Percentiles rank a stretch among this genome's conserved stretches.
phyloP scores from a whole-genome alignment of 2,329 filamentous ascomycete species.

The Clarireedia homoeocarpa region DNA sequence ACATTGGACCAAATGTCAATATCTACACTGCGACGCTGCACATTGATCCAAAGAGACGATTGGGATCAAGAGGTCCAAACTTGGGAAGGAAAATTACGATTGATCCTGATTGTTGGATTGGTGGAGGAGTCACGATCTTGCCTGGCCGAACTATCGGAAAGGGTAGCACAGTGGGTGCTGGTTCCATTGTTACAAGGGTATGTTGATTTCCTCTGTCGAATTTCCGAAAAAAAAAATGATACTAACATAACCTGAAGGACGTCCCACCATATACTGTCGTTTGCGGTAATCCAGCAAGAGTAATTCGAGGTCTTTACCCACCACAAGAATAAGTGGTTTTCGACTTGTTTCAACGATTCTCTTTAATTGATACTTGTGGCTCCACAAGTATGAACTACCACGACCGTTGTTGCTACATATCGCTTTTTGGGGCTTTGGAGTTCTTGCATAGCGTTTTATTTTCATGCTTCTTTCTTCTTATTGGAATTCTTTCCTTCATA shows the following conservation, averaged over 20 bases:
- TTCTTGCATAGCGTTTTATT: too few species aligned
- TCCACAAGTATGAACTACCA: too few species aligned
- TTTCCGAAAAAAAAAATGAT: background rate
- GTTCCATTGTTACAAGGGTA: slow-evolving; percentile 47
- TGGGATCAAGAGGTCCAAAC: slow-evolving; percentile 66
- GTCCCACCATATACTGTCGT: slow-evolving; percentile 30
- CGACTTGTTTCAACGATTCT: too few species aligned
- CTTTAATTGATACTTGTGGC: too few species aligned
- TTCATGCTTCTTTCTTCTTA: too few species aligned
- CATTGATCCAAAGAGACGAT: slow-evolving; percentile 63
- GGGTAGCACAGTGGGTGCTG: slow-evolving; percentile 44
- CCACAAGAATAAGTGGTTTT: too few species aligned
- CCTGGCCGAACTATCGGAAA: slow-evolving; percentile 46
- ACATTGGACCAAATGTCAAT: slow-evolving; percentile 78
- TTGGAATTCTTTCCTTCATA: too few species aligned
- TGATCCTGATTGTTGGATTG: slow-evolving; percentile 63
- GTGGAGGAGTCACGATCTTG: slow-evolving; percentile 52
- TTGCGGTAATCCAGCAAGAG: slow-evolving; percentile 29
- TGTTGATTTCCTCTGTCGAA: slow-evolving; percentile 21
- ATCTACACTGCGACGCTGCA: slow-evolving; percentile 71
- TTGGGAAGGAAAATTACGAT: slow-evolving; percentile 67
- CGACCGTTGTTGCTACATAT: too few species aligned
- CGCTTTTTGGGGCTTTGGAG: too few species aligned
- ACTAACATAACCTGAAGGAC: slow-evolving; percentile 18
- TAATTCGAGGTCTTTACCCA: slow-evolving; percentile 26